Conservation (phyloP, 2,329 filamentous ascomycete species). For the Proliferodiscus dingleyae region DNA sequence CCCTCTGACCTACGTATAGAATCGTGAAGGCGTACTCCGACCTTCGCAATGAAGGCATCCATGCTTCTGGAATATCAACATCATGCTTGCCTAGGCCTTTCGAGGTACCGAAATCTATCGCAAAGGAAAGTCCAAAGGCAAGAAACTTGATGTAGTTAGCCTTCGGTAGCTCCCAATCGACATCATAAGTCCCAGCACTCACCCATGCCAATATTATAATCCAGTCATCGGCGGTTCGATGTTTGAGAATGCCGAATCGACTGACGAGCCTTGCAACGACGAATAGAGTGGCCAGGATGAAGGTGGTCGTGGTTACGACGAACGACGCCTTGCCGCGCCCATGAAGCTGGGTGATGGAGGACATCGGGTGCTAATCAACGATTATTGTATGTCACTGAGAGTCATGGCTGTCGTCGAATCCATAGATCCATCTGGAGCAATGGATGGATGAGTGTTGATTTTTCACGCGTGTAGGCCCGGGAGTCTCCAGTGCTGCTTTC, state of each 20-base stretch:
- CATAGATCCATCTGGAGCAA: constrained; percentile 10
- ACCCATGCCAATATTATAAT: constrained; percentile 77
- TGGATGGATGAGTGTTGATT: no score
- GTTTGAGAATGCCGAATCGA: constrained; percentile 66
- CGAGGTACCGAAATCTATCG: constrained; percentile 58
- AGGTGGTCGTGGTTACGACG: constrained; percentile 63
- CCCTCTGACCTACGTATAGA: constrained; percentile 47
- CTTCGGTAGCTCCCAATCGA: background rate
- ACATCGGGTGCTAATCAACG: background rate
- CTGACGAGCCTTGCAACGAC: constrained; percentile 71
- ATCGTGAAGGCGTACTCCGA: constrained; percentile 62
- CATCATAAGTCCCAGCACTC: constrained; percentile 4
- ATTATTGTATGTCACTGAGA: background rate
- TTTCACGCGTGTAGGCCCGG: no score
- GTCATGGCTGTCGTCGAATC: constrained; percentile 16
- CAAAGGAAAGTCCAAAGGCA: constrained; percentile 61
- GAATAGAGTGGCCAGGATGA: constrained; percentile 67
- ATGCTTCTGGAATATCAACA: constrained; percentile 46
- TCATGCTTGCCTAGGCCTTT: constrained; percentile 68
- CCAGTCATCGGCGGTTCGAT: constrained; percentile 71
- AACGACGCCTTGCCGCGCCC: constrained; percentile 53
- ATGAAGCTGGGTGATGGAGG: background rate
- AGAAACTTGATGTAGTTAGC: constrained; percentile 37
- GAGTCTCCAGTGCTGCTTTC: no score
- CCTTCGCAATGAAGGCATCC: constrained; percentile 48